phyloP scores from a whole-genome alignment of 176 grass and related monocot species.

The Carex scoparia region DNA sequence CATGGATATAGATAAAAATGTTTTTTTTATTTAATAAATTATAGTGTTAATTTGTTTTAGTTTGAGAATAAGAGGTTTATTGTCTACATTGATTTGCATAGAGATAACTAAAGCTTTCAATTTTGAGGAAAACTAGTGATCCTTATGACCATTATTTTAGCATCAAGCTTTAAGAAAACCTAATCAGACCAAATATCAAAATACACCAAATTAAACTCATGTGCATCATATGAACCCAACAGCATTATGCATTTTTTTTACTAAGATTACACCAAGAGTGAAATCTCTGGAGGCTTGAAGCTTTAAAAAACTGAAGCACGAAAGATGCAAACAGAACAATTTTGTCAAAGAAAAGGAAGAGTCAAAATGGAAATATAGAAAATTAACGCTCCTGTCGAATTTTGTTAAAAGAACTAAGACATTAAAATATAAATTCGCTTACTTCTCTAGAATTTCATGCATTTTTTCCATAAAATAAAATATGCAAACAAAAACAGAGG shows the following conservation, averaged over 20 bases:
- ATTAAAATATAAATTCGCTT: too few relatives aligned
- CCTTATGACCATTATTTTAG: not conserved
- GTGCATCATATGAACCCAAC: not conserved
- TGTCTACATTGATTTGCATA: not conserved
- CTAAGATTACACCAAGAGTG: not conserved
- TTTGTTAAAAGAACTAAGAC: too few relatives aligned
- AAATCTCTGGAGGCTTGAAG: too few relatives aligned
- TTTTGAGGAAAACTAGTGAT: not conserved
- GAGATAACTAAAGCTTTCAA: not conserved
- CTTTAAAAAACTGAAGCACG: too few relatives aligned
- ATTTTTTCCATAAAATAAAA: too few relatives aligned
- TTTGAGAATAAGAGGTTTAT: not conserved
- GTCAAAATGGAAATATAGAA: too few relatives aligned
- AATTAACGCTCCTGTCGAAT: too few relatives aligned
- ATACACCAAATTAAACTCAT: not conserved
- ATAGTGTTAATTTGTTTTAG: constrained; percentile 19
- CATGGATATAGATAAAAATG: not conserved
- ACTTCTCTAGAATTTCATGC: too few relatives aligned
- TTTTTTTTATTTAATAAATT: constrained; percentile 12
- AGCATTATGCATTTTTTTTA: not conserved
- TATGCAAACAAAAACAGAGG: too few relatives aligned
- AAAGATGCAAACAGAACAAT: too few relatives aligned
- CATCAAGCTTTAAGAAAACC: not conserved
- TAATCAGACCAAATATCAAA: not conserved
- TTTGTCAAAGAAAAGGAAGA: too few relatives aligned